Conservation (phyloP, 2,329 filamentous ascomycete genomes). For the Fusarium paranaense region DNA sequence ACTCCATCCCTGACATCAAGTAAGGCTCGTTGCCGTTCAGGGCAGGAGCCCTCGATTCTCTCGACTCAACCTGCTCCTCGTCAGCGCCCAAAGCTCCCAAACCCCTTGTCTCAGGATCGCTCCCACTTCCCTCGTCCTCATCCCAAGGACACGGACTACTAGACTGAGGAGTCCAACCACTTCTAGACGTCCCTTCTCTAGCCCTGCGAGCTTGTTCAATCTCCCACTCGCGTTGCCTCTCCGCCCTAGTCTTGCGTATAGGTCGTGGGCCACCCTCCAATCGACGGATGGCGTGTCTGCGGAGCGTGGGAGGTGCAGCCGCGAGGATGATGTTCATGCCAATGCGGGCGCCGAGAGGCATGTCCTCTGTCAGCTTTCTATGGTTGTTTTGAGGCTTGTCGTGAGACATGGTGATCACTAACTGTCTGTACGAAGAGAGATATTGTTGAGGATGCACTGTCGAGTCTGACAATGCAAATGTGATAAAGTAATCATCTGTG, state of each 20-base stretch:
- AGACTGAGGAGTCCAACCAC: background rate
- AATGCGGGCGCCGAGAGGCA: background rate
- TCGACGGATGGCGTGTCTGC: background rate
- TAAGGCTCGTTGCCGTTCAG: background rate
- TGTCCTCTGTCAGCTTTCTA: background rate
- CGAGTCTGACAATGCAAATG: background rate
- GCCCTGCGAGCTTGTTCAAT: background rate
- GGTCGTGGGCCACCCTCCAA: background rate
- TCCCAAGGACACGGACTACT: background rate
- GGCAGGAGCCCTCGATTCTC: background rate
- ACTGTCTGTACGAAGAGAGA: background rate
- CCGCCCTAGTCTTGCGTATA: background rate
- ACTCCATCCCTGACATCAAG: background rate
- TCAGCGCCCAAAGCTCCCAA: background rate
- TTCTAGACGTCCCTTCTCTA: background rate
- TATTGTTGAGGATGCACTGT: background rate
- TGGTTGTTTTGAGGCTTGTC: background rate
- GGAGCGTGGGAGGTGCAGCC: background rate
- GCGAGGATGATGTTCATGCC: background rate
- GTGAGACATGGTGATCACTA: no score
- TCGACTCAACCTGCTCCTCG: background rate
- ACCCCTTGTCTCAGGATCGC: background rate
- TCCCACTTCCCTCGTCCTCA: background rate
- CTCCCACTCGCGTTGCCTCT: background rate
- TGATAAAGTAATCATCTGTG: background rate